phyloP scores from a whole-genome alignment of 768 basidiomycete species.

The Suillus spraguei region DNA sequence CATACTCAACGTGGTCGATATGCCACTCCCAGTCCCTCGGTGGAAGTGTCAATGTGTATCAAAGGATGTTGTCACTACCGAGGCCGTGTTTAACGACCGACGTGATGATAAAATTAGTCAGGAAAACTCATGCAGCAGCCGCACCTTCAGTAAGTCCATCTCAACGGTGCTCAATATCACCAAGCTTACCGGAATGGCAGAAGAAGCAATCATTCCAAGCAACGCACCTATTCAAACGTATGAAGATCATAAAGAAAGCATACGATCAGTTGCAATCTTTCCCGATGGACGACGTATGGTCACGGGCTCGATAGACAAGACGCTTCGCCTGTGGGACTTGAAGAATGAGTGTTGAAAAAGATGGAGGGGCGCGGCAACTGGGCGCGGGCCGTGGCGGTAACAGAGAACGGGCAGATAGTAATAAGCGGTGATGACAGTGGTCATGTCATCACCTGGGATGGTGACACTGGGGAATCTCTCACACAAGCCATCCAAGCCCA shows the following conservation, averaged over 20 bases:
- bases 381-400: neutral
- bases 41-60: neutral
- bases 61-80: neutral
- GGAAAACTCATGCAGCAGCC: neutral
- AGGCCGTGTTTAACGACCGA: neutral
- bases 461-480: neutral
- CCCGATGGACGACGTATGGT: neutral
- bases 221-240: neutral
- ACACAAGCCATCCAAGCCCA: neutral
- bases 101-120: neutral
- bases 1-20: neutral
- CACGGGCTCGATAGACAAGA: neutral
- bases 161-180: neutral
- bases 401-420: neutral
- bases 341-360: neutral
- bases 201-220: neutral
- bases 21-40: neutral
- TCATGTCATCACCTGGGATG: neutral
- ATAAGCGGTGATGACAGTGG: neutral
- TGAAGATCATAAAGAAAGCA: neutral
- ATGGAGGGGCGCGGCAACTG: neutral
- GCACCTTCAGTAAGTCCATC: neutral
- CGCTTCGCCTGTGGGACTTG: neutral
- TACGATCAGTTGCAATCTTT: neutral
- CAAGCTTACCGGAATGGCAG: neutral